Evolutionary conservation across 225 moss, liverwort and hornwort genomes (phyloP), one percentile per base, ranked within the genome.

Genomic region (Polytrichum commune): DNA sequence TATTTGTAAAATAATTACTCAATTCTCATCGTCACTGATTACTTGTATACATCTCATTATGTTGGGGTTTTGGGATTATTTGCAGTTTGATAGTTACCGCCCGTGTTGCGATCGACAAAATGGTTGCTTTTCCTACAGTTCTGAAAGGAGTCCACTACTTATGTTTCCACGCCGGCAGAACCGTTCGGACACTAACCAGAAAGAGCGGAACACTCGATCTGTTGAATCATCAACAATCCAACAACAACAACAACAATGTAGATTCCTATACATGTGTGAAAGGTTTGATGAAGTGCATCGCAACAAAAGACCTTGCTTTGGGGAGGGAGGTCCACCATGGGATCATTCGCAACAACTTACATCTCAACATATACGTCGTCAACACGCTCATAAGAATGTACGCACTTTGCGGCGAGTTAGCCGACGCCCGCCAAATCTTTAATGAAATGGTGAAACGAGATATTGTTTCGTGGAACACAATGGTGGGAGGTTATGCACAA

Each of bases 181-280:
- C 7, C 9, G 58, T 8, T 20, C 20, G 24, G 58, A n/a, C 24
- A 22, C 58, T 28, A 5, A 9, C 29, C 28, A 70, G 24, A 6
- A 35, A 70, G n/a, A 56, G 57, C 8, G 19, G 27, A n/a, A 33
- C 35, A 30, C 29, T 29, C 16, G 66, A 72, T 63, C 67, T 82
- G 16, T 65, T 71, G 78, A 57, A 61, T 18, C 72, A 69, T 25
- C 65, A 76, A 60, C 70, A 62, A 53, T 69, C 68, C 30, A 64
- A 62, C 55, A 66, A 77, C 25, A 25, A 25, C 7, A 70, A 20
- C 8, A 70, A n/a, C 29, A 19, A 64, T 28, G 62, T 77, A 53
- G 68, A 78, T 65, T 78, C 83, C 23, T 73, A 74, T 4, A 78
- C 78, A 0, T 81, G 71, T 55, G 78, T 87, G 56, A 78, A 76